Evolutionary conservation across 2,329 filamentous ascomycete genomes (phyloP), one percentile per base, ranked within the genome.

Genomic region (Diplodia corticola): DNA sequence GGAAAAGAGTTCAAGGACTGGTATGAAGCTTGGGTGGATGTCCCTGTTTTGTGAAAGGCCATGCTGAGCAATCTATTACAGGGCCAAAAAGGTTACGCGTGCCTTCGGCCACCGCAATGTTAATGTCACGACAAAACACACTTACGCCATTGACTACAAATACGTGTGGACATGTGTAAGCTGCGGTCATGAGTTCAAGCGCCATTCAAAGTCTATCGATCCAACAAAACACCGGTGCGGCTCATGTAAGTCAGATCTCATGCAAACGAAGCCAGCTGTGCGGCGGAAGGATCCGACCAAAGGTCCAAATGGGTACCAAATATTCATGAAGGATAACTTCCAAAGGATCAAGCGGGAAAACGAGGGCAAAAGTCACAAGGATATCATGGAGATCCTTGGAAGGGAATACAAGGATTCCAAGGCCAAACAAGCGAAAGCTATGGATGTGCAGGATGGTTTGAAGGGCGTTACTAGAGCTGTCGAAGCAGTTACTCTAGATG

Each of bases 61-160:
- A 44, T 15, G 10, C 24, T 44, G n/a, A 35, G 22, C 37, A 20
- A 6, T 48, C 24, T 2, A 7, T 26, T 7, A 63, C 53, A 81
- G 70, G 88, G 89, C 83, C 4, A 72, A 76, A 22, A 66, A 55
- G 24, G 64, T 66, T n/a, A 54, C 55, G n/a, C 60, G 85, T 82
- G 76, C 86, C 81, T 77, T 86, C 80, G 70, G 69, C 2, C 91
- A 93, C 70, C 82, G 86, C 2, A 89, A 87, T 4, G 80, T 97
- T 50, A 80, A 89, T 37, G 92, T 98, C 22, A 97, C 93, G 1
- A 97, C 93, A 0, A 96, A 91, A 74, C 94, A 99, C 78, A 86
- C 82, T 35, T 99, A 97, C 76, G 86, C 89, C 59, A 98, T 98
- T 73, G 90, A 93, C 71, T 97, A 92, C 81, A 96, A 94, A 80